Percentiles rank a stretch among this genome's conserved stretches.
Evolutionary conservation across 1,284 basidiomycete genomes (phyloP).

Genomic region (Neotropicomus parvogracilis): DNA sequence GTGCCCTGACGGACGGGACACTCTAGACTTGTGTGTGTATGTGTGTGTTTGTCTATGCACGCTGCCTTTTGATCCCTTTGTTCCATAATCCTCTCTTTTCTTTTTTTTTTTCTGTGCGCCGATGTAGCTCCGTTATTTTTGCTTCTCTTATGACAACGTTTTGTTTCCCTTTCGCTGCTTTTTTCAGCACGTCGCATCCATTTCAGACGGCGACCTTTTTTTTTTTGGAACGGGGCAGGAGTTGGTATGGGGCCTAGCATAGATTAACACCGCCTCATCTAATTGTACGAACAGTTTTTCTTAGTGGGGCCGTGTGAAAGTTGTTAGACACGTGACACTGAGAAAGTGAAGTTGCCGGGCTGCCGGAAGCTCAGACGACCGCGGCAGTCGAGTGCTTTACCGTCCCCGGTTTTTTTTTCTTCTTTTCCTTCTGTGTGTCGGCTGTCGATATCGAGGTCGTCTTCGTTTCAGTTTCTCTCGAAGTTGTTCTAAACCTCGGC

Average conservation of each 20-base stretch:
- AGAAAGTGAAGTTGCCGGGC: conserved; percentile 7
- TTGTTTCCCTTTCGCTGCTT: not conserved
- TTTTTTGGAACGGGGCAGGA: conserved; percentile 22
- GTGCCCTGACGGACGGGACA: conserved; percentile 23
- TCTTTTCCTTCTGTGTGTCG: not conserved
- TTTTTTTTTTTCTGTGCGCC: conserved; percentile 1
- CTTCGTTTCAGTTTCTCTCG: not conserved
- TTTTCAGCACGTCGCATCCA: conserved; percentile 13
- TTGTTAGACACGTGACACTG: conserved; percentile 17
- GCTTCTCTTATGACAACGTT: conserved; percentile 7
- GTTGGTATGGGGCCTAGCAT: conserved; percentile 24
- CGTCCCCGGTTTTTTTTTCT: not conserved
- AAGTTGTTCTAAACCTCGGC: not conserved
- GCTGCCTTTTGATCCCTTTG: conserved; percentile 5
- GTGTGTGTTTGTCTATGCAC: conserved; percentile 9
- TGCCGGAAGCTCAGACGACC: not conserved
- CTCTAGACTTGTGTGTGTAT: conserved; percentile 17
- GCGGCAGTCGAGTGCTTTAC: not conserved
- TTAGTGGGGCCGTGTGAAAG: not conserved
- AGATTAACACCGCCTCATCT: conserved; percentile 31
- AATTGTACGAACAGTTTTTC: conserved; percentile 25
- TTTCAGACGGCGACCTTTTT: conserved; percentile 10
- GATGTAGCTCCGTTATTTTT: conserved; percentile 15
- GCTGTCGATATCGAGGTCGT: not conserved
- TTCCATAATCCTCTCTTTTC: not conserved